Evolutionary conservation across 208 protist genomes (phyloP), one percentile per base, ranked within the genome.

Genomic region (Crithidia bombi): DNA sequence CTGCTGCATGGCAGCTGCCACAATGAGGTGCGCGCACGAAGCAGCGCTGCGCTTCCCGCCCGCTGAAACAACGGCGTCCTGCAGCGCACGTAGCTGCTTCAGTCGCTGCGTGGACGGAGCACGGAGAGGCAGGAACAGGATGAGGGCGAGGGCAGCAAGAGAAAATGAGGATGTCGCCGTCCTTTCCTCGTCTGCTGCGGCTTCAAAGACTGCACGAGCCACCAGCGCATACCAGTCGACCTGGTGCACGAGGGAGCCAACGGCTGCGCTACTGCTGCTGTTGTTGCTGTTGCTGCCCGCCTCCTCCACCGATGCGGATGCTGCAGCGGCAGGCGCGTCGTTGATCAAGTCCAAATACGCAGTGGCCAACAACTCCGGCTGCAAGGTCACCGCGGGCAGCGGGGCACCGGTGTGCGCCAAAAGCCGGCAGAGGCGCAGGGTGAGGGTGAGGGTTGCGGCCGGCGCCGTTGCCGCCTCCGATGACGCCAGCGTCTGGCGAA

Each of bases 171-270:
- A 5, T 41, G 26, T 21, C 30, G 36, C 28, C 32, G 49, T 57
- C 36, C 36, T 38, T 51, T 72, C 57, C 19, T 38, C 21, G 33
- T 62, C 30, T 6, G 21, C 59, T 25, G 33, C 32, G 12, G 57
- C 12, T 11, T 52, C 62, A 43, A 83, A 89, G 19, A 89, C 75
- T 23, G 87, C 71, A 11, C 65, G 67, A 17, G 74, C 61, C 25
- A 92, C 79, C 36, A 83, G 61, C 28, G 54, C 50, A 38, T 83
- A 83, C 86, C 86, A 91, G 61, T 87, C 78, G 3, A 88, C 70
- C 5, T 65, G 59, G 21, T 75, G 69, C 14, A 52, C 52, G 10
- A 46, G 43, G 11, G 65, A 61, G 21, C n/a, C n/a, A n/a, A n/a
- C n/a, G n/a, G n/a, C n/a, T n/a, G n/a, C n/a, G n/a, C n/a, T n/a